phyloP scores from a whole-genome alignment of 2,329 filamentous ascomycete genomes.

The Fusarium fracticaudum region DNA sequence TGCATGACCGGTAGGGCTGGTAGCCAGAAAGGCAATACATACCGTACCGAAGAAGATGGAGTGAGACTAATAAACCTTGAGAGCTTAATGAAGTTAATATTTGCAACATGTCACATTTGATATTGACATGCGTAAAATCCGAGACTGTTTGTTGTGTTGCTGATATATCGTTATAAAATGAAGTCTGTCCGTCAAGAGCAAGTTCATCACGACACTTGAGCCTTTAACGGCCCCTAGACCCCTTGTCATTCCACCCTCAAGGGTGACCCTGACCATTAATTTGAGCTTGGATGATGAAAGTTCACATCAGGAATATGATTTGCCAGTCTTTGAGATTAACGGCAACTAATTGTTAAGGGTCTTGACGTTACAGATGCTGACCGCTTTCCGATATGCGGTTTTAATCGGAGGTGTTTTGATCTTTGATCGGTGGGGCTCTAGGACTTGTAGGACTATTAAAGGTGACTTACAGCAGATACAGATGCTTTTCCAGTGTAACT shows the following conservation, averaged over 20 bases:
- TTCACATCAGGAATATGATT: constrained; percentile 11
- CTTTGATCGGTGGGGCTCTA: constrained; percentile 6
- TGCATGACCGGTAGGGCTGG: constrained; percentile 33
- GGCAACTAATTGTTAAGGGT: constrained; percentile 20
- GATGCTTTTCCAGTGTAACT: background rate
- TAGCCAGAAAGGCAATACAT: constrained; percentile 8
- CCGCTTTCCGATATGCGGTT: constrained; percentile 21
- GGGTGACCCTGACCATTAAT: constrained; percentile 30
- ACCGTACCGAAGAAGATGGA: background rate
- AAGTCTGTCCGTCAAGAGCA: background rate
- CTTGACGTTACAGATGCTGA: constrained; percentile 16
- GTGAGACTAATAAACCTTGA: constrained; percentile 15
- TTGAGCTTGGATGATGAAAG: constrained; percentile 27
- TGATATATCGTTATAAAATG: background rate
- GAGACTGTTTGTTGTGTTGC: background rate
- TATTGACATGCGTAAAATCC: background rate
- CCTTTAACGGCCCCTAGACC: background rate
- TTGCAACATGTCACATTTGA: background rate
- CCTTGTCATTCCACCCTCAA: constrained; percentile 24
- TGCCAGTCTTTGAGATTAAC: constrained; percentile 27
- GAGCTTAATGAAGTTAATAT: background rate
- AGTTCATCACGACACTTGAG: constrained; percentile 1
- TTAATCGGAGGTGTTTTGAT: constrained; percentile 2
- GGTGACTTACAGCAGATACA: background rate
- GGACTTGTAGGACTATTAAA: constrained; percentile 13